A percentile compares a stretch with the other conserved stretches of the same genome.
phyloP scores from a whole-genome alignment of 1,284 basidiomycete genomes.

The Afroboletus lepidellus region DNA sequence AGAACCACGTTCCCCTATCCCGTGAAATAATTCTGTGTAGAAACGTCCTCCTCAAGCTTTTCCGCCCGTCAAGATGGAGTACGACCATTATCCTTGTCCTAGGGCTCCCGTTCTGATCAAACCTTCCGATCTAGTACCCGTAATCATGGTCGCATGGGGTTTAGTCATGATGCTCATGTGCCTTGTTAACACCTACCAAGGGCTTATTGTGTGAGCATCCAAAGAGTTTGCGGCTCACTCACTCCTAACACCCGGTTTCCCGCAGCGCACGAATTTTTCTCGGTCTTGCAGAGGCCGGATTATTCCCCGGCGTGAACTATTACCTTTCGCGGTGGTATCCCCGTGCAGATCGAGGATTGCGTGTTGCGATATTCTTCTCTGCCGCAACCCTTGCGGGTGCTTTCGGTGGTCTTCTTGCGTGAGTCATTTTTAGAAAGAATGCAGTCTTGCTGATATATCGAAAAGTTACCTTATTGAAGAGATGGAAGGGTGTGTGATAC shows the following conservation, averaged over 20 bases:
- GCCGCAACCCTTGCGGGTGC: constrained; percentile 53
- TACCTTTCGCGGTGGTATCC: constrained; percentile 59
- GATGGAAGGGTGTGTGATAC: constrained; percentile 36
- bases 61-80: constrained; percentile 52
- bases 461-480: constrained; percentile 34
- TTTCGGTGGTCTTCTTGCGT: constrained; percentile 40
- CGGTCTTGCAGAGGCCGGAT: constrained; percentile 52
- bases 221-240: background rate
- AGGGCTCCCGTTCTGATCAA: background rate
- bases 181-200: constrained; percentile 36
- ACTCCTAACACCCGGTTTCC: background rate
- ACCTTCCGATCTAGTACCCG: constrained; percentile 36
- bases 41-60: constrained; percentile 47
- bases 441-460: background rate
- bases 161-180: constrained; percentile 42
- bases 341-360: constrained; percentile 45
- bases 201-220: constrained; percentile 27
- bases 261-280: constrained; percentile 49
- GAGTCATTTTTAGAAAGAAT: constrained; percentile 3
- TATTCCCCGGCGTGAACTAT: constrained; percentile 55
- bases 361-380: constrained; percentile 60
- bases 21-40: constrained; percentile 24
- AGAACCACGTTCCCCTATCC: background rate
- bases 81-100: constrained; percentile 5
- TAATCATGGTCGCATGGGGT: constrained; percentile 52